Percentiles rank a stretch among this genome's conserved stretches.
These are phyloP conservation scores for Pelargonium australe DNA, from an alignment of 441 rosid species.

Conservation along the genomic window DNA sequence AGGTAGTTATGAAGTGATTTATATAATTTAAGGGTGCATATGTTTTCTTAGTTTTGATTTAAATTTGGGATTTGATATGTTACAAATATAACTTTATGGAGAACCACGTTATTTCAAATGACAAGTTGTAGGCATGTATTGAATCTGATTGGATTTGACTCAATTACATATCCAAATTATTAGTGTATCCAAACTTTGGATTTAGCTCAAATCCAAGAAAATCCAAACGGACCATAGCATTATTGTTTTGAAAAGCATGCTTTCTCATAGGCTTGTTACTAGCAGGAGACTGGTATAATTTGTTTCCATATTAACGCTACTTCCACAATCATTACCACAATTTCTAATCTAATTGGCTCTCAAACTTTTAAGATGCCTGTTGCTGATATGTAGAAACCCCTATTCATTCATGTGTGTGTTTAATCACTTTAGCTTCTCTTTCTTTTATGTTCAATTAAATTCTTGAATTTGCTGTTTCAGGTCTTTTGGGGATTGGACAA, in stretches of 20 bases:
- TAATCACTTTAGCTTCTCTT: not conserved
- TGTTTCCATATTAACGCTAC: not conserved
- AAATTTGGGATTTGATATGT: no score
- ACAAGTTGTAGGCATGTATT: no score
- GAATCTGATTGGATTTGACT: no score
- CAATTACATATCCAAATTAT: no score
- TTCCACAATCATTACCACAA: not conserved
- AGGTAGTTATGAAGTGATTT: not conserved
- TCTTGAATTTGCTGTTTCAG: constrained; percentile 28
- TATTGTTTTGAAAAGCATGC: not conserved
- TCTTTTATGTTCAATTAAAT: constrained; percentile 2
- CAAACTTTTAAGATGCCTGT: not conserved
- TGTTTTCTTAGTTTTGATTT: no score
- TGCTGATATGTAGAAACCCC: constrained; percentile 1
- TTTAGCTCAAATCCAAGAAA: no score
- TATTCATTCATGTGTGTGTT: not conserved
- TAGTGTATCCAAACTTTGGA: no score
- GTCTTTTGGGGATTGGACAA: constrained; percentile 99
- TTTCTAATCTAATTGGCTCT: not conserved
- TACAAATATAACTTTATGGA: no score
- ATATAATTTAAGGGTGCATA: not conserved
- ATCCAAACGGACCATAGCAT: no score
- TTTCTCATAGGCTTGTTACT: not conserved
- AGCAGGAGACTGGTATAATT: not conserved
- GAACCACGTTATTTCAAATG: no score